Evolutionary conservation across 1,284 basidiomycete genomes (phyloP).

Genomic region (Austropuccinia psidii): DNA sequence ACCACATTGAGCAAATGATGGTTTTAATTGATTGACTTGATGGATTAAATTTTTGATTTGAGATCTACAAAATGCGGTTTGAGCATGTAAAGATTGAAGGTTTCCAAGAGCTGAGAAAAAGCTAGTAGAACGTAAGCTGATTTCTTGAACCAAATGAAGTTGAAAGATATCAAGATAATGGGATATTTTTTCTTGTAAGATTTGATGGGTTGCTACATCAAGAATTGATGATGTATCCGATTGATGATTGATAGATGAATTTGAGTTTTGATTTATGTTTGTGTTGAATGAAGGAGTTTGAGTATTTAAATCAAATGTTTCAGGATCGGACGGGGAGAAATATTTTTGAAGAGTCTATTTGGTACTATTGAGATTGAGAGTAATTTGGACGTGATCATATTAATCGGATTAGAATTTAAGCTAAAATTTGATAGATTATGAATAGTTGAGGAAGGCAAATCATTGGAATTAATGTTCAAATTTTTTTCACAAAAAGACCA

Average conservation of each 20-base stretch:
- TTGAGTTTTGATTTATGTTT: conserved; percentile 39
- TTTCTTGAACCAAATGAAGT: conserved; percentile 87
- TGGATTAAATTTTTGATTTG: conserved; percentile 66
- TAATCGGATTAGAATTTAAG: conserved; percentile 39
- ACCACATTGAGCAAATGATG: conserved; percentile 66
- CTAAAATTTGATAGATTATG: conserved; percentile 43
- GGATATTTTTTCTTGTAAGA: conserved; percentile 81
- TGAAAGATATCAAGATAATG: conserved; percentile 91
- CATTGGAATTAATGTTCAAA: not conserved
- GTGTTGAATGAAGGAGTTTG: conserved; percentile 49
- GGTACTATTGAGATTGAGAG: conserved; percentile 72
- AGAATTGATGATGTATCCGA: conserved; percentile 48
- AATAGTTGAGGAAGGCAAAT: conserved; percentile 19
- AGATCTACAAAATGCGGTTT: conserved; percentile 71
- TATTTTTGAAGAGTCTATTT: conserved; percentile 65
- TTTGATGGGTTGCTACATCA: conserved; percentile 52
- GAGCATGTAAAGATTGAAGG: conserved; percentile 79
- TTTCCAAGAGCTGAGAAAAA: conserved; percentile 96
- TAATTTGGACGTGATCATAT: no score
- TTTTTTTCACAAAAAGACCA: conserved; percentile 55
- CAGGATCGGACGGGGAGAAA: conserved; percentile 80
- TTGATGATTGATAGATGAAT: conserved; percentile 43
- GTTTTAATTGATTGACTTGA: conserved; percentile 68
- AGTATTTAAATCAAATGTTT: conserved; percentile 72
- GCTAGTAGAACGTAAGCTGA: conserved; percentile 76